phyloP scores from a whole-genome alignment of 257 asterid species.

The Verbena officinalis region DNA sequence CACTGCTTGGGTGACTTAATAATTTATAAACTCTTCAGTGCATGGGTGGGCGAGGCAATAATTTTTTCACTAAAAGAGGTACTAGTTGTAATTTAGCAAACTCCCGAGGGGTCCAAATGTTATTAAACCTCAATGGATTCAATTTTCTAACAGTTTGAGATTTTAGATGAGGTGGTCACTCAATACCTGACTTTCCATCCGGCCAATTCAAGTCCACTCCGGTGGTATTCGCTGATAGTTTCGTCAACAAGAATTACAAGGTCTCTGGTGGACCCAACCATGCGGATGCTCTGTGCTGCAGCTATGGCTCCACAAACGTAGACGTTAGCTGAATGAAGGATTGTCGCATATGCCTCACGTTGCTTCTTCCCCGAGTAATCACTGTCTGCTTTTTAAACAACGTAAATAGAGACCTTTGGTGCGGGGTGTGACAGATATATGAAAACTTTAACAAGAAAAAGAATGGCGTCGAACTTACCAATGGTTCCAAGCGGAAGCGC shows the following conservation, averaged over 20 bases:
- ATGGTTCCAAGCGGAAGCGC: slow-evolving; percentile 71
- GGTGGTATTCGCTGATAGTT: slow-evolving; percentile 65
- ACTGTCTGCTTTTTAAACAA: slow-evolving; percentile 39
- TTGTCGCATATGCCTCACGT: slow-evolving; percentile 87
- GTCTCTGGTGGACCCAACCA: slow-evolving; percentile 84
- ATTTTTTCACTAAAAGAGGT: too few species aligned
- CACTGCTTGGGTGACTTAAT: too few species aligned
- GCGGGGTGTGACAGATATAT: too few species aligned
- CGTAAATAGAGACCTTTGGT: too few species aligned
- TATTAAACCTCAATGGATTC: too few species aligned
- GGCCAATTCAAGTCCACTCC: slow-evolving; percentile 74
- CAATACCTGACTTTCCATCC: slow-evolving; percentile 87
- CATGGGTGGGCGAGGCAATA: too few species aligned
- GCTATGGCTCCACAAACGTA: slow-evolving; percentile 95
- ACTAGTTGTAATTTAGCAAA: too few species aligned
- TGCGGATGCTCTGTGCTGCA: slow-evolving; percentile 89
- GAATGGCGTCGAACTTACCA: slow-evolving; percentile 40
- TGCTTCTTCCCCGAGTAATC: slow-evolving; percentile 43
- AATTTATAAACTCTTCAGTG: too few species aligned
- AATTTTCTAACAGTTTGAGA: too few species aligned
- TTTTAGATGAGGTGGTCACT: too few species aligned
- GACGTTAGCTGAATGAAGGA: slow-evolving; percentile 85
- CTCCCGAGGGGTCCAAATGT: too few species aligned
- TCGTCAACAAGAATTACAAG: slow-evolving; percentile 88
- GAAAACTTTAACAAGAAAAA: not conserved